phyloP scores from a whole-genome alignment of 1,284 basidiomycete genomes.

The Leccinum subfulvum region DNA sequence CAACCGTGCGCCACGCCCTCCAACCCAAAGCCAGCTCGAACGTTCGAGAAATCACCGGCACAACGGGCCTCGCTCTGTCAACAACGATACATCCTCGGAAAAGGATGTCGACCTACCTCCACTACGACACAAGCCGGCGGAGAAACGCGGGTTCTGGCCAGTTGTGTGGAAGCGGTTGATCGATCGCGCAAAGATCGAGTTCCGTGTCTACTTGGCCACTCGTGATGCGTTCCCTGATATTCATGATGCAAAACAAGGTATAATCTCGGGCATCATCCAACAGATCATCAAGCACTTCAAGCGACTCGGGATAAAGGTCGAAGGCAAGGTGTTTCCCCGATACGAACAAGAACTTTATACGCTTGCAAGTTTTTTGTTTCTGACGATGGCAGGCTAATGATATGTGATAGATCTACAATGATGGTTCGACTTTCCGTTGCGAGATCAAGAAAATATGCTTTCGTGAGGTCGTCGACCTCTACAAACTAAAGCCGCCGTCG shows the following conservation, averaged over 20 bases:
- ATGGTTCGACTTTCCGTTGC: not conserved
- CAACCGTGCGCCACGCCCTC: not conserved
- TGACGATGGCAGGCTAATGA: not conserved
- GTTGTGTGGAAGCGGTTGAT: not conserved
- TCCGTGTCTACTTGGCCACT: not conserved
- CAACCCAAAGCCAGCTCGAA: not conserved
- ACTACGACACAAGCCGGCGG: not conserved
- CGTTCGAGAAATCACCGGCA: not conserved
- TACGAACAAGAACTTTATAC: not conserved
- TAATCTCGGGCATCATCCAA: not conserved
- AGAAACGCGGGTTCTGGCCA: not conserved
- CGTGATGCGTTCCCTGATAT: not conserved
- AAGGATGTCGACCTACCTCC: not conserved
- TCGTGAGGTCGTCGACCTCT: not conserved
- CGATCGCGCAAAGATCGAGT: not conserved
- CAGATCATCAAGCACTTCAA: not conserved
- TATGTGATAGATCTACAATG: not conserved
- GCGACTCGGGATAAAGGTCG: not conserved
- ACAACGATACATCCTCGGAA: not conserved
- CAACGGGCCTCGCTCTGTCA: not conserved
- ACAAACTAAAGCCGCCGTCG: not conserved
- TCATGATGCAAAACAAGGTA: not conserved
- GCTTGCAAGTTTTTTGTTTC: not conserved
- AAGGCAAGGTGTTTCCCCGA: not conserved
- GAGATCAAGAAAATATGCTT: constrained; percentile 1